Evolutionary conservation across 768 basidiomycete genomes (phyloP), one percentile per base, ranked within the genome.

Genomic region (Rhodotorula diobovata): DNA sequence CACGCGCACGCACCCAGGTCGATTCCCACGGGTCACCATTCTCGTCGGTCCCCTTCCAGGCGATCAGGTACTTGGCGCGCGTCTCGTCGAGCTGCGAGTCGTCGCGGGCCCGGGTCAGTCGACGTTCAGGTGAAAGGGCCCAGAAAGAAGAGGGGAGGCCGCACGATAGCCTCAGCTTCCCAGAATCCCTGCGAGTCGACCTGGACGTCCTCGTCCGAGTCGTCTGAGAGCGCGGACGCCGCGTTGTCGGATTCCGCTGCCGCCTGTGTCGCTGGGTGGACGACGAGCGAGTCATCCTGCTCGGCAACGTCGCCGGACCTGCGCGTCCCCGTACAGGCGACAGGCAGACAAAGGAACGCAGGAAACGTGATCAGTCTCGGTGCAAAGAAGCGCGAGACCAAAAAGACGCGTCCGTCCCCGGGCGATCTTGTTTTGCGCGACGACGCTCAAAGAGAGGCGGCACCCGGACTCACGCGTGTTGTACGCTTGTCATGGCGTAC

Each of bases 141-240:
- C 25, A 25, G 5, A 23, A 28, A 1, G 18, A 23, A 30, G n/a
- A 15, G 43, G 35, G 43, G 25, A 16, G 34, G 5, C 48, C 67
- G 59, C 37, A 72, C 41, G 35, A 72, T 72, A 37, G 45, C 66
- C 7, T 67, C n/a, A 11, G 66, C 71, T 12, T 67, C 62, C 71
- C 71, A 72, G 37, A 61, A 67, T 10, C 58, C 62, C 48, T 72
- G 71, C 46, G 61, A 66, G 30, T 67, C 70, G 30, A 15, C 65
- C 7, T 43, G n/a, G 9, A 45, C 54, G 1, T 30, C 32, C 4
- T 51, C 41, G 7, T 46, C 57, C 1, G 51, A 16, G 3, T 35
- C 61, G 16, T 35, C 51, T 14, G 28, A 39, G 32, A 43, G 39
- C 5, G 15, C 16, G 11, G 58, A 41, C 5, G n/a, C n/a, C 3